Percentiles rank a stretch among this genome's conserved stretches.
phyloP scores from a whole-genome alignment of 345 rosid species.

The Dimocarpus longan region DNA sequence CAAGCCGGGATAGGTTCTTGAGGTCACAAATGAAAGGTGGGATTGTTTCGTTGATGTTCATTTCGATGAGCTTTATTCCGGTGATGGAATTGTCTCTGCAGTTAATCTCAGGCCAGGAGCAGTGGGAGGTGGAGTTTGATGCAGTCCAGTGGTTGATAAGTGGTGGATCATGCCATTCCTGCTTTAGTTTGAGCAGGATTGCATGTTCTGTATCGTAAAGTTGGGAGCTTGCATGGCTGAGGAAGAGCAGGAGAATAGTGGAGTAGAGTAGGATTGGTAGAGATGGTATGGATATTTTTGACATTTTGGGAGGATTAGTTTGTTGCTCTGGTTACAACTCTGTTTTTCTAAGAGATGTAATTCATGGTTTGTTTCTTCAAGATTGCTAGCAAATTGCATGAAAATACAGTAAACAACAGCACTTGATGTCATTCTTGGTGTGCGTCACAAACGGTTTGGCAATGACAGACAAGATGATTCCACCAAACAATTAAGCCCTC shows the following conservation, averaged over 20 bases:
- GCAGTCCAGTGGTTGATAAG: conserved; percentile 43
- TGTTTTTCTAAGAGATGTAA: not conserved
- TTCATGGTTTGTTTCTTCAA: not conserved
- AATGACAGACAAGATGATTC: not conserved
- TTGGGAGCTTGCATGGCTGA: conserved; percentile 29
- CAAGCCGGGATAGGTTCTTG: conserved; percentile 36
- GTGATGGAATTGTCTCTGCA: conserved; percentile 45
- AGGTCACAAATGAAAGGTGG: conserved; percentile 62
- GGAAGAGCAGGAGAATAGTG: conserved; percentile 12
- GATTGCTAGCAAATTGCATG: not conserved
- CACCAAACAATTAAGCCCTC: not conserved
- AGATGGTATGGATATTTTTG: not conserved
- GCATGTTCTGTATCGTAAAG: conserved; percentile 37
- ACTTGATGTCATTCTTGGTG: no score
- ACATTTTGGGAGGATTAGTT: not conserved
- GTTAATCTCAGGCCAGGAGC: conserved; percentile 56
- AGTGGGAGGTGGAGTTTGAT: conserved; percentile 42
- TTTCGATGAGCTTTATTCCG: conserved; percentile 15
- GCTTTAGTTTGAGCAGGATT: conserved; percentile 42
- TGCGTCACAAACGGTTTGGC: not conserved
- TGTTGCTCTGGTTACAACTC: conserved; percentile 2
- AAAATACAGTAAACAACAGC: not conserved
- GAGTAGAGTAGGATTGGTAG: conserved; percentile 2
- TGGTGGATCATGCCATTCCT: conserved; percentile 45
- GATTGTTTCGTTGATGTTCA: conserved; percentile 35